A percentile compares a stretch with the other conserved stretches of the same genome.
These are phyloP conservation scores for Singerocomus rubriflavus DNA, from an alignment of 1,284 basidiomycete genomes.

Conservation along the genomic window DNA sequence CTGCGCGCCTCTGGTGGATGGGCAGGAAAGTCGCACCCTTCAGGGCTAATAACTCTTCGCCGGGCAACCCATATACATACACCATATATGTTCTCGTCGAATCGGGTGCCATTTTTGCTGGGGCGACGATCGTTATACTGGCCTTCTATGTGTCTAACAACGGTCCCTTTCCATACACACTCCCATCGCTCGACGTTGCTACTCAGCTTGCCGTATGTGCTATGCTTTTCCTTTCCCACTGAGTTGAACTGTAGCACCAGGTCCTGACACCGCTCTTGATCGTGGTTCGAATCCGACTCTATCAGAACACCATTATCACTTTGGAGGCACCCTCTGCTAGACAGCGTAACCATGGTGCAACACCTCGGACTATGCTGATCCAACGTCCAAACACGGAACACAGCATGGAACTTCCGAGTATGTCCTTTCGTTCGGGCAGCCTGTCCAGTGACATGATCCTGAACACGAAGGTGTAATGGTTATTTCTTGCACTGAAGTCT, in stretches of 20 bases:
- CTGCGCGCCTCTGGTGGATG: slow-evolving; percentile 16
- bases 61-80: slow-evolving; percentile 12
- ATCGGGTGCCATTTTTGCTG: slow-evolving; percentile 17
- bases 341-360: not conserved
- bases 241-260: slow-evolving; percentile 1
- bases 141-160: slow-evolving; percentile 12
- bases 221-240: not conserved
- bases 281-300: slow-evolving; percentile 14
- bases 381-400: not conserved
- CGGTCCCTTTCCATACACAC: slow-evolving; percentile 16
- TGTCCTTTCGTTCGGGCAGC: not conserved
- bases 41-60: not conserved
- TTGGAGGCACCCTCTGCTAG: not conserved
- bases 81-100: slow-evolving; percentile 17
- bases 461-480: slow-evolving; percentile 2
- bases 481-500: not conserved
- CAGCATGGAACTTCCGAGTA: slow-evolving; percentile 3
- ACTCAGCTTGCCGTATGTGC: slow-evolving; percentile 16
- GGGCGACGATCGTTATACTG: slow-evolving; percentile 15
- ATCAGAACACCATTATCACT: not conserved
- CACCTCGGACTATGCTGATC: not conserved
- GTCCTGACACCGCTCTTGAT: slow-evolving; percentile 18
- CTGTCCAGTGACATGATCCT: not conserved
- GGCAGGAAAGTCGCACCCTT: slow-evolving; percentile 13
- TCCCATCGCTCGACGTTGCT: slow-evolving; percentile 16